Conservation (phyloP, 345 rosid genomes). For the Pistacia atlantica region DNA sequence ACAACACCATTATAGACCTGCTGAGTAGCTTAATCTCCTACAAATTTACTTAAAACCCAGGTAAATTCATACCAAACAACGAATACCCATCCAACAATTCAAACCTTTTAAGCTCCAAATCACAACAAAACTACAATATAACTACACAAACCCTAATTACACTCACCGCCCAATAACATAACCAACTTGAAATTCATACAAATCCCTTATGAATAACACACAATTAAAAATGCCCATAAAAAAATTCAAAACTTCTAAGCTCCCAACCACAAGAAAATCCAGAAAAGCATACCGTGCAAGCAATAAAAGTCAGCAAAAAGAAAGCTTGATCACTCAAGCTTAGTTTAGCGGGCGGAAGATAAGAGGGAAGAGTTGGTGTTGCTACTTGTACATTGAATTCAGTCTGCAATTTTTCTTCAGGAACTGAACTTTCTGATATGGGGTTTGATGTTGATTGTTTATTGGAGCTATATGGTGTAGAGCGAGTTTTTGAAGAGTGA, state of each 20-base stretch:
- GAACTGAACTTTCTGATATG: constrained; percentile 21
- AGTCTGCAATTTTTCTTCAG: constrained; percentile 33
- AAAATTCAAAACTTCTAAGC: not conserved
- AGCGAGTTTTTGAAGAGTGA: constrained; percentile 29
- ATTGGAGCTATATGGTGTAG: constrained; percentile 24
- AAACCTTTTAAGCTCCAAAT: too few species aligned
- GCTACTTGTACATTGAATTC: constrained; percentile 56
- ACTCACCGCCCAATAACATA: not conserved
- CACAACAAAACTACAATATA: too few species aligned
- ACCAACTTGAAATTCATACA: not conserved
- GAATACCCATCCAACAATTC: too few species aligned
- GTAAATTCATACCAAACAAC: too few species aligned
- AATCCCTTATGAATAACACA: not conserved
- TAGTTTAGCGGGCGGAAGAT: constrained; percentile 42
- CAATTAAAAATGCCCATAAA: not conserved
- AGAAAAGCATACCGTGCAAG: constrained; percentile 65
- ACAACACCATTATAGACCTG: too few species aligned
- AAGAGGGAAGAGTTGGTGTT: constrained; percentile 46
- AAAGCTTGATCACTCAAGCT: constrained; percentile 74
- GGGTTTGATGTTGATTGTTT: constrained; percentile 4
- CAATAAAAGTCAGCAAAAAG: constrained; percentile 73
- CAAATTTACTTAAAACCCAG: too few species aligned
- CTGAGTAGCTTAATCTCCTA: too few species aligned
- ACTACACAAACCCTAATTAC: too few species aligned
- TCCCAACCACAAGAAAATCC: not conserved